Evolutionary conservation across 768 basidiomycete species (phyloP).

Genomic region (Tylopilus intermedius): DNA sequence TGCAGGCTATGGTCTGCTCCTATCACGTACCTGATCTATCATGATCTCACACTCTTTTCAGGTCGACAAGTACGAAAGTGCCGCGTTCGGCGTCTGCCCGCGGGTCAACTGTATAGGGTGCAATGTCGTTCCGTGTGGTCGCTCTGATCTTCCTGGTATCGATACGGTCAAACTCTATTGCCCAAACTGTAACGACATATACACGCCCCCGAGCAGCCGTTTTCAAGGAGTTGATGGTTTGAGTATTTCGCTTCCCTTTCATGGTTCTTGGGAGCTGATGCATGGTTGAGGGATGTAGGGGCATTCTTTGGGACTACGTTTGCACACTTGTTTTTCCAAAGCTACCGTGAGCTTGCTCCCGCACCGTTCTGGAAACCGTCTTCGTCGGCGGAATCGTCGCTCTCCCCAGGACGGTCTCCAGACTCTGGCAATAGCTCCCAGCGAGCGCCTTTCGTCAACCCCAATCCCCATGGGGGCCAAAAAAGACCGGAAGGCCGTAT

Average conservation of each 20-base stretch:
- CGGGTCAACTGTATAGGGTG: conserved; percentile 88
- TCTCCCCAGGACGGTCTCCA: conserved; percentile 56
- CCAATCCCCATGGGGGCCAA: conserved; percentile 85
- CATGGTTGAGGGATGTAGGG: conserved; percentile 45
- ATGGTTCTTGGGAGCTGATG: conserved; percentile 9
- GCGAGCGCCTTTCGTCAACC: conserved; percentile 69
- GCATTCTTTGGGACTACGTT: conserved; percentile 99
- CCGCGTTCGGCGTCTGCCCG: conserved; percentile 90
- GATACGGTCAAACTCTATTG: conserved; percentile 99
- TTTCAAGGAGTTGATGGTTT: conserved; percentile 94
- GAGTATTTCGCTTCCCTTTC: conserved; percentile 6
- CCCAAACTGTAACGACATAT: conserved; percentile 97
- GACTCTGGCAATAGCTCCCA: conserved; percentile 45
- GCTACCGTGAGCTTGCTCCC: conserved; percentile 90
- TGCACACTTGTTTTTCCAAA: conserved; percentile 95
- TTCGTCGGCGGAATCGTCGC: conserved; percentile 43
- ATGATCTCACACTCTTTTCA: conserved; percentile 31
- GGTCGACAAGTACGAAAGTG: conserved; percentile 94
- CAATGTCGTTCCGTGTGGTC: conserved; percentile 90
- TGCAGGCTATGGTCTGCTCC: conserved; percentile 82
- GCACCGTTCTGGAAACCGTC: conserved; percentile 88
- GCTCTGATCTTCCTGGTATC: conserved; percentile 90
- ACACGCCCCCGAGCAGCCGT: conserved; percentile 89
- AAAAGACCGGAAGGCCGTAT: conserved; percentile 82
- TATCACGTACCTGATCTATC: conserved; percentile 10